Evolutionary conservation across 75 land plant species (phyloP), one percentile per base, ranked within the genome.

Genomic region (Larix kaempferi): DNA sequence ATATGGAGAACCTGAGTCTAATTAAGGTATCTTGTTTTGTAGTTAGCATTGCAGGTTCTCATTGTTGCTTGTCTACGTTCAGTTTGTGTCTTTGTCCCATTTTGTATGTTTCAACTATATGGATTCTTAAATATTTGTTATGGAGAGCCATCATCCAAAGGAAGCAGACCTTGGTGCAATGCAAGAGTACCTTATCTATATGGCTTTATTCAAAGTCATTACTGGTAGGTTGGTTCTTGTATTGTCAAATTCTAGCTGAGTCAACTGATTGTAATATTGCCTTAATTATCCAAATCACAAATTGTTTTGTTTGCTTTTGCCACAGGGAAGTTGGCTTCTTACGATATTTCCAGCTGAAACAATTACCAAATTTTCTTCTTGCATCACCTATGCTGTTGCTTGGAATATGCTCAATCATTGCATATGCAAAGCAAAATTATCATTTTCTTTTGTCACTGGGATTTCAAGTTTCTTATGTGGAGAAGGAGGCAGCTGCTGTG

Each of bases 301-400:
- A 15, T 81, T 61, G 44, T 26, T 49, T 17, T 84, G 65, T 37
- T n/a, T 79, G 16, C 61, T 81, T 74, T 56, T 62, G 16, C 27
- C 62, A 55, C 86, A 97, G 99, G 99, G 89, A 93, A 37, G 96
- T 93, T 27, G 99, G 99, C 14, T 95, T 98, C 85, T 79, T 98
- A 58, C 89, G 84, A 78, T 98, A 98, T 64, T 98, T 95, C 77
- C 88, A 91, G 73, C 61, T 93, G 5, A 95, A 98, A 71, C 99
- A 98, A 88, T 76, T 98, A 64, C 99, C 98, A 4, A 95, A 98
- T 57, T 98, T 98, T 86, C 82, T 98, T 26, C 90, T 94, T 27
- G 99, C 99, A 77, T 95, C 94, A 17, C 99, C 98, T 35, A 85
- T 89, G 22, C 73, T 95, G 63, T 86, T 84, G 61, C 78, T 98